Percentiles rank a stretch among this genome's conserved stretches.
Conservation (phyloP, 2,329 filamentous ascomycete genomes). For the Xylaria sp. region DNA sequence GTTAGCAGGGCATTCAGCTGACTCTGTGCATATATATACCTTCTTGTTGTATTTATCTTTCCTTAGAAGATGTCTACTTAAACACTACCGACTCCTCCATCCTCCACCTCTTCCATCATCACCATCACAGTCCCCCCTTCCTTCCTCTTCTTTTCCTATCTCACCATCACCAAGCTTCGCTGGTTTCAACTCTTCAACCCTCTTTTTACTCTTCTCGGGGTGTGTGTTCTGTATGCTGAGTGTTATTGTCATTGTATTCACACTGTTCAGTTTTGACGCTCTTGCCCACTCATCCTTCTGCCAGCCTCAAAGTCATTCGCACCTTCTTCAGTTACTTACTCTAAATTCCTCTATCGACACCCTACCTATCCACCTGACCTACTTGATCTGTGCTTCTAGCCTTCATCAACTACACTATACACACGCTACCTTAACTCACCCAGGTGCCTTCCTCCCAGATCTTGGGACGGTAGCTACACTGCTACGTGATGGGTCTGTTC, state of each 20-base stretch:
- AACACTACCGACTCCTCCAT: not conserved
- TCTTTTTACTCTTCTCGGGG: not conserved
- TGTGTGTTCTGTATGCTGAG: not conserved
- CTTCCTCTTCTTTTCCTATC: not conserved
- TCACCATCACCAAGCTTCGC: slow-evolving; percentile 1
- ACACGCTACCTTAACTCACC: not conserved
- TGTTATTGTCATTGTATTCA: not conserved
- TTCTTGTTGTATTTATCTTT: not conserved
- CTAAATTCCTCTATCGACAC: not conserved
- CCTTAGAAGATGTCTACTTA: not conserved
- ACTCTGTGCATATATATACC: not conserved
- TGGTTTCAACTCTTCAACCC: not conserved
- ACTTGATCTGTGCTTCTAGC: not conserved
- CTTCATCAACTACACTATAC: not conserved
- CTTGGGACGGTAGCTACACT: not conserved
- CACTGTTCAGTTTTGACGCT: not conserved
- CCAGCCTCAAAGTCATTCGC: slow-evolving; percentile 5
- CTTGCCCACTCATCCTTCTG: slow-evolving; percentile 2
- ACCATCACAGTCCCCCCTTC: not conserved
- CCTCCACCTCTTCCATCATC: not conserved
- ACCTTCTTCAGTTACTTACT: slow-evolving; percentile 2
- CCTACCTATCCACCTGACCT: not conserved
- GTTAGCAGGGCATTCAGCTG: not conserved
- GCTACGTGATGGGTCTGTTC: slow-evolving; percentile 32
- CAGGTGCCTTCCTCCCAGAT: not conserved